Evolutionary conservation across 2,329 filamentous ascomycete genomes (phyloP), one percentile per base, ranked within the genome.

Genomic region (Metarhizium sp.): DNA sequence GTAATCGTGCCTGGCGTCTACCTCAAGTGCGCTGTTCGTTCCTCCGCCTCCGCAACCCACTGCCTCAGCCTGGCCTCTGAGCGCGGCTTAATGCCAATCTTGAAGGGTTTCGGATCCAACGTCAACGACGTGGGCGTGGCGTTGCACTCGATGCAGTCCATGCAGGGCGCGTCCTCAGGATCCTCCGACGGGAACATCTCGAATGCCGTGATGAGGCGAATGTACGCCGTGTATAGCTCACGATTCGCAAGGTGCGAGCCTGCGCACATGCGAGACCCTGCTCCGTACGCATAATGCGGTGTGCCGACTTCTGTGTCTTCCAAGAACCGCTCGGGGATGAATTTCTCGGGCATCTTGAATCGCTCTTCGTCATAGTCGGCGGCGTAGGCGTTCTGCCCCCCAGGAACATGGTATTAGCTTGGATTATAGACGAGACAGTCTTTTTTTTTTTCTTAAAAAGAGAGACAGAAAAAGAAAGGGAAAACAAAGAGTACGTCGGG

Each of bases 311-410:
- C 79, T 25, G 71, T 73, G 53, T 83, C 75, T 52, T 76, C 68
- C 11, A 91, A 72, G 64, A 86, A 91, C 30, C 87, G 80, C 59
- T 90, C 86, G 0, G 87, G 85, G n/a, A 82, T 73, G 67, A 91
- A 90, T 6, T 73, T 69, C 32, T 77, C 59, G 0, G 87, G 80
- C 32, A 81, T 67, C 59, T 82, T 80, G 73, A 89, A 91, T 65
- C 89, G 86, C 0, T 71, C 68, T 5, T 78, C 75, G 64, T 91
- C 88, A 67, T 88, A 89, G 69, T 91, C 79, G 30, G 86, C 87
- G 1, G 85, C 86, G 69, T 86, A 90, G 10, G 87, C 85, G 63
- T 86, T 91, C 79, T 81, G 54, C 51, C n/a, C 8, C 32, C 8
- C 14, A 16, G 7, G 2, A 20, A 16, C 42, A 7, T 16, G 7